These are phyloP conservation scores for Kodamaea hsintzibuensis DNA, from an alignment of 805 yeast species.

Conservation along the genomic window DNA sequence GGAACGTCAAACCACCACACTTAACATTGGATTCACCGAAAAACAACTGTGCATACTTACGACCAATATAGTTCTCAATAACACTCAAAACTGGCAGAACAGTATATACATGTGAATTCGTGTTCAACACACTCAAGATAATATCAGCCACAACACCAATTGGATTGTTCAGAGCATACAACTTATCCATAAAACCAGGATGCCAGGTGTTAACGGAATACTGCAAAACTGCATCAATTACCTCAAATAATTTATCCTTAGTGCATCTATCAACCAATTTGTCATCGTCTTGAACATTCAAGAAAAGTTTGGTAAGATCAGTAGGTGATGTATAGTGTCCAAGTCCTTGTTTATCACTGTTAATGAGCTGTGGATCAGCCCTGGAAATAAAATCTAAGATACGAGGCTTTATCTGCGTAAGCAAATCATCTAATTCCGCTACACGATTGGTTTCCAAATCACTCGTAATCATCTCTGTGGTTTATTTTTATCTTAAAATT, in stretches of 20 bases:
- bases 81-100: slow-evolving; percentile 80
- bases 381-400: slow-evolving; percentile 53
- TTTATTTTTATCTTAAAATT: not conserved
- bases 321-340: slow-evolving; percentile 56
- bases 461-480: slow-evolving; percentile 15
- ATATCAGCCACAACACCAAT: slow-evolving; percentile 77
- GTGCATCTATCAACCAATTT: slow-evolving; percentile 11
- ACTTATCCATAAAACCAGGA: slow-evolving; percentile 79
- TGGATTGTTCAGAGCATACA: slow-evolving; percentile 84
- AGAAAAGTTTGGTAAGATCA: slow-evolving; percentile 20
- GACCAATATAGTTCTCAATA: slow-evolving; percentile 68
- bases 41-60: slow-evolving; percentile 66
- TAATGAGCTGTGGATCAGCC: slow-evolving; percentile 39
- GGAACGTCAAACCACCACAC: slow-evolving; percentile 81
- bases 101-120: slow-evolving; percentile 83
- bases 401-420: slow-evolving; percentile 51
- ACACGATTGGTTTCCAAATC: slow-evolving; percentile 52
- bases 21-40: slow-evolving; percentile 42
- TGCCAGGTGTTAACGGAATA: slow-evolving; percentile 85
- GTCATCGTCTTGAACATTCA: slow-evolving; percentile 28
- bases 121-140: slow-evolving; percentile 66
- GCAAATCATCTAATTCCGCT: slow-evolving; percentile 55
- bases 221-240: slow-evolving; percentile 57
- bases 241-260: slow-evolving; percentile 38
- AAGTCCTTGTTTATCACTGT: slow-evolving; percentile 42